These are phyloP conservation scores for Aegilops tauschii DNA, from an alignment of 176 grass and related monocot genomes.

Conservation along the genomic window DNA sequence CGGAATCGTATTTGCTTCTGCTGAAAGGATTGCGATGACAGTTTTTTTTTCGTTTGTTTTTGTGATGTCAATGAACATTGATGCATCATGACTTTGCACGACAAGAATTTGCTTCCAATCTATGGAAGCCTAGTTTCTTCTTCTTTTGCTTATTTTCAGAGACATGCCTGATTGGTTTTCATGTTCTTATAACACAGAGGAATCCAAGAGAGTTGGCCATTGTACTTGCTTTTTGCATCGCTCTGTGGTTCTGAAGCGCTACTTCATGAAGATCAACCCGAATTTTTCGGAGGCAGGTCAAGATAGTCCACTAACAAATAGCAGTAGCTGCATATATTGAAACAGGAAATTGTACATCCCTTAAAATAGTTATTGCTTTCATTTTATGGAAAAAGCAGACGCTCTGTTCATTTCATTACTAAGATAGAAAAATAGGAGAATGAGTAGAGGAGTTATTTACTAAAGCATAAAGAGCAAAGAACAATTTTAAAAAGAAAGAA, in stretches of 20 bases:
- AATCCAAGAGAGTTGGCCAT: constrained; percentile 31
- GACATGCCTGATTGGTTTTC: constrained; percentile 27
- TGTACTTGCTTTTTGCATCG: constrained; percentile 32
- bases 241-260: constrained; percentile 40
- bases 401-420: background rate
- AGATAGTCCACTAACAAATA: constrained; percentile 22
- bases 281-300: background rate
- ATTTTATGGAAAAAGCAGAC: background rate
- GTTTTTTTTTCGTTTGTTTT: background rate
- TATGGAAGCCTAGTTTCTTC: background rate
- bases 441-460: too few relatives aligned
- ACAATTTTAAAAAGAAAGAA: too few relatives aligned
- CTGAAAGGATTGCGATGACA: background rate
- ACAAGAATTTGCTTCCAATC: background rate
- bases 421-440: too few relatives aligned
- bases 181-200: constrained; percentile 44
- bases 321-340: background rate
- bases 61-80: background rate
- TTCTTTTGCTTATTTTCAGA: background rate
- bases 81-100: background rate
- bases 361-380: background rate
- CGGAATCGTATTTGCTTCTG: background rate
- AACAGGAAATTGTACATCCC: constrained; percentile 12
- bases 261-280: constrained; percentile 9
- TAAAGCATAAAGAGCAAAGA: too few relatives aligned